Percentiles rank a stretch among this genome's conserved stretches.
These are phyloP conservation scores for Dryas alaskensis DNA, from an alignment of 306 rosid species.

Conservation along the genomic window DNA sequence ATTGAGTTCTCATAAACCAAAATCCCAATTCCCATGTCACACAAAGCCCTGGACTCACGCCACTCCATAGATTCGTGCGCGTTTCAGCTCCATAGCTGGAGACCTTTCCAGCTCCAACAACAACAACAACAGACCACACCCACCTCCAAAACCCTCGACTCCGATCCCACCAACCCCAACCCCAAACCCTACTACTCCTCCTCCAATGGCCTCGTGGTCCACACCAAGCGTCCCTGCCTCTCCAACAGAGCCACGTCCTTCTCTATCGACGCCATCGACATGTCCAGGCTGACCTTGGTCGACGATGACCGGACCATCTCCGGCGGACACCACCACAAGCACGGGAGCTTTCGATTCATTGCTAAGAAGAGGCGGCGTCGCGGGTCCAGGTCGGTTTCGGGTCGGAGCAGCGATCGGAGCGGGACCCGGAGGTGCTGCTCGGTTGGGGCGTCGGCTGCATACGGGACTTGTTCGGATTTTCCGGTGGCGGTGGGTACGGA, in stretches of 20 bases:
- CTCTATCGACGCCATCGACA: constrained; percentile 54
- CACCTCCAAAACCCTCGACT: constrained; percentile 46
- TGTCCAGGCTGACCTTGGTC: constrained; percentile 62
- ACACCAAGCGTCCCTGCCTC: constrained; percentile 83
- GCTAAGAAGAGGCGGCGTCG: constrained; percentile 83
- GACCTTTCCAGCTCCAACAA: constrained; percentile 59
- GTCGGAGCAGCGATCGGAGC: constrained; percentile 95
- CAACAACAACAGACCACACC: constrained; percentile 30
- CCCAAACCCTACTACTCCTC: constrained; percentile 30
- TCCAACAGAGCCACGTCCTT: constrained; percentile 80
- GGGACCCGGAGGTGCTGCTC: constrained; percentile 89
- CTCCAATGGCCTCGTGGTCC: constrained; percentile 29
- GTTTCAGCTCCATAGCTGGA: constrained; percentile 69
- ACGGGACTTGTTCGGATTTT: constrained; percentile 93
- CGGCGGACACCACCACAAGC: constrained; percentile 17
- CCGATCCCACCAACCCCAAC: constrained; percentile 31
- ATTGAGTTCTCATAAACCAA: constrained; percentile 11
- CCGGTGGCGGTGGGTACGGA: constrained; percentile 91
- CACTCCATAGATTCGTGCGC: constrained; percentile 64
- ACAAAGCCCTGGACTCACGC: constrained; percentile 58
- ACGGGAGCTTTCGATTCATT: constrained; percentile 47
- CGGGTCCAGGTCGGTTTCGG: constrained; percentile 91
- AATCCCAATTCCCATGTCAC: constrained; percentile 56
- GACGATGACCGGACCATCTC: constrained; percentile 54
- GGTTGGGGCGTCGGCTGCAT: constrained; percentile 83